phyloP scores from a whole-genome alignment of 1,284 basidiomycete species.

The Bjerkandera adusta region DNA sequence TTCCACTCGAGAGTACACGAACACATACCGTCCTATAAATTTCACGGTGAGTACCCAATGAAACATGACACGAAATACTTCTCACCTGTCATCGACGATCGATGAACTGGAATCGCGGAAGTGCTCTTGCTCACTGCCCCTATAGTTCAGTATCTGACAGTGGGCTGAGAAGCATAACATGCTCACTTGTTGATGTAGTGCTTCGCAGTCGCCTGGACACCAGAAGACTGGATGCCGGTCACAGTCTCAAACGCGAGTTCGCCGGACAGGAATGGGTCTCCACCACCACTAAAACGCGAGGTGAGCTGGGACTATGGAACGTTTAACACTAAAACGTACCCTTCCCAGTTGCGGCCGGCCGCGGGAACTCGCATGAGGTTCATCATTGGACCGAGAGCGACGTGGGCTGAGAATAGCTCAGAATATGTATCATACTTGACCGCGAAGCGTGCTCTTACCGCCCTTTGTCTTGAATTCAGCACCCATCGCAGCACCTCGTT shows the following conservation, averaged over 20 bases:
- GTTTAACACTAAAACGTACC: conserved; percentile 29
- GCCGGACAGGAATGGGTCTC: conserved; percentile 60
- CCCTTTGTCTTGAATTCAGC: conserved; percentile 69
- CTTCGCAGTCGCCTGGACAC: conserved; percentile 59
- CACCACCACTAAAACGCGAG: conserved; percentile 39
- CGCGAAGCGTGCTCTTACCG: too few relatives aligned
- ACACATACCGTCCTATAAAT: conserved; percentile 7
- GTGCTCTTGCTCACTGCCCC: conserved; percentile 55
- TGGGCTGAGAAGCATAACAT: background rate
- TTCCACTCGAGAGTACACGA: background rate
- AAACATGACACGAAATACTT: conserved; percentile 17
- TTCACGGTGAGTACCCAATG: background rate
- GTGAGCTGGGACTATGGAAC: background rate
- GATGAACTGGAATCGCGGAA: conserved; percentile 48
- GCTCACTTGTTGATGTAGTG: conserved; percentile 53
- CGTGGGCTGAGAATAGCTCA: conserved; percentile 30
- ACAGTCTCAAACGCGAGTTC: conserved; percentile 57
- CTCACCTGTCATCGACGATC: conserved; percentile 63
- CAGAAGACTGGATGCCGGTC: conserved; percentile 57
- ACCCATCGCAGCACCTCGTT: conserved; percentile 61
- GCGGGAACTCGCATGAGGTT: conserved; percentile 56
- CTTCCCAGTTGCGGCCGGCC: conserved; percentile 71
- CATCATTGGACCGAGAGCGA: conserved; percentile 59
- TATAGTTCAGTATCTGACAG: too few relatives aligned
- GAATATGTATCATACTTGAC: background rate